Evolutionary conservation across 1,284 basidiomycete genomes (phyloP), one percentile per base, ranked within the genome.

Genomic region (Leccinum cinnamomeum): DNA sequence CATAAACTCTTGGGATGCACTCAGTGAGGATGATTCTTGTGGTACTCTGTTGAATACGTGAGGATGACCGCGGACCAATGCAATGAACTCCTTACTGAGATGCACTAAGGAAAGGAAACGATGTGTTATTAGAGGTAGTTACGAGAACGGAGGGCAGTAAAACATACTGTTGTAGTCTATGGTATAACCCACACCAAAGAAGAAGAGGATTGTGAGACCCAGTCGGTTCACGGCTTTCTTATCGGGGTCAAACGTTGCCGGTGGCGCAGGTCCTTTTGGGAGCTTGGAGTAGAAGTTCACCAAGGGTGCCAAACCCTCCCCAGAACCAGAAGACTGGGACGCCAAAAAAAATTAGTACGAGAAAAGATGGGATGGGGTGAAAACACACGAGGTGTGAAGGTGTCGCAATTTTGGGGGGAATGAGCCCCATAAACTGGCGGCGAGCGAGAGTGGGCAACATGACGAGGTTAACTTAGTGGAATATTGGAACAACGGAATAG

Each of bases 271-370:
- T 53, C 90, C 90, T 73, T 92, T 92, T 68, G 95, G 95, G 56
- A 98, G 84, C 77, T 92, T 93, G 68, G 92, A 95, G 84, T 98
- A 98, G 79, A 97, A 97, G 73, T 91, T 87, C 67, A 97, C 94
- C 74, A 97, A 90, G 46, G 88, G 87, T 62, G 86, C 83, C 62
- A 97, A 91, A 68, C 91, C 88, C 59, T 85, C 87, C 61, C 90
- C 91, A 62, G 88, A 85, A 67, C 93, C 94, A 64, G 89, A 87
- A 60, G 90, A 86, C 90, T 89, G 39, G 5, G 30, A 56, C 18
- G 20, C 18, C 18, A 69, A 61, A 69, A 61, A 62, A 48, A 28
- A 28, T 67, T 5, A 70, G 50, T 12, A 11, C 2, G 23, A 30
- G 30, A 30, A 30, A 0, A 53, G 8, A 33, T 2, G 2, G 25